These are phyloP conservation scores for Jacaranda mimosifolia DNA, from an alignment of 257 asterid species.

Conservation along the genomic window DNA sequence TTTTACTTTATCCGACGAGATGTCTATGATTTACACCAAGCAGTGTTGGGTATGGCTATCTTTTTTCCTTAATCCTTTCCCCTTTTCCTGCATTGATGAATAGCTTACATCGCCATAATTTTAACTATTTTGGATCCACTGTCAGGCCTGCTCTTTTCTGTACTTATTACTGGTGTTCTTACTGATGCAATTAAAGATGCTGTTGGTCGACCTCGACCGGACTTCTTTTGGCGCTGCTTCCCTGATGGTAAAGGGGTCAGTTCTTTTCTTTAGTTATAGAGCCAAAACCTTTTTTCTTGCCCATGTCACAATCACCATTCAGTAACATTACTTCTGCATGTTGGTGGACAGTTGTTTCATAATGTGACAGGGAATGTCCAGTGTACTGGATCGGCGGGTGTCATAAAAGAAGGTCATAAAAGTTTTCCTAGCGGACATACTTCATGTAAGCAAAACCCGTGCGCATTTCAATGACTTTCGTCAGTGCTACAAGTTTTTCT, in stretches of 20 bases:
- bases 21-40: conserved; percentile 90
- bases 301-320: conserved; percentile 14
- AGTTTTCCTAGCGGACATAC: conserved; percentile 98
- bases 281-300: neutral
- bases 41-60: conserved; percentile 71
- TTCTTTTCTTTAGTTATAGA: conserved; percentile 26
- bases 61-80: conserved; percentile 19
- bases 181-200: conserved; percentile 97
- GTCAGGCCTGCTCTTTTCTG: conserved; percentile 87
- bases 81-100: conserved; percentile 1
- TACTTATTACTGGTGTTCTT: conserved; percentile 78
- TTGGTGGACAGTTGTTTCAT: conserved; percentile 69
- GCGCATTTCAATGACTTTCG: conserved; percentile 1
- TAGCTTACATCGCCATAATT: conserved; percentile 7
- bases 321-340: conserved; percentile 30
- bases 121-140: conserved; percentile 34
- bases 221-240: conserved; percentile 98
- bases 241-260: conserved; percentile 92
- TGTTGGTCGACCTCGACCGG: conserved; percentile 99
- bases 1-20: conserved; percentile 78
- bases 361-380: conserved; percentile 75
- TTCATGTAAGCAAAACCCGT: conserved; percentile 70
- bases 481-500: conserved; percentile 15
- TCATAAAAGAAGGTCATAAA: conserved; percentile 93
- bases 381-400: conserved; percentile 77